Percentiles rank a stretch among this genome's conserved stretches.
phyloP scores from a whole-genome alignment of 2,329 filamentous ascomycete species.

The Lizonia empirigonia region DNA sequence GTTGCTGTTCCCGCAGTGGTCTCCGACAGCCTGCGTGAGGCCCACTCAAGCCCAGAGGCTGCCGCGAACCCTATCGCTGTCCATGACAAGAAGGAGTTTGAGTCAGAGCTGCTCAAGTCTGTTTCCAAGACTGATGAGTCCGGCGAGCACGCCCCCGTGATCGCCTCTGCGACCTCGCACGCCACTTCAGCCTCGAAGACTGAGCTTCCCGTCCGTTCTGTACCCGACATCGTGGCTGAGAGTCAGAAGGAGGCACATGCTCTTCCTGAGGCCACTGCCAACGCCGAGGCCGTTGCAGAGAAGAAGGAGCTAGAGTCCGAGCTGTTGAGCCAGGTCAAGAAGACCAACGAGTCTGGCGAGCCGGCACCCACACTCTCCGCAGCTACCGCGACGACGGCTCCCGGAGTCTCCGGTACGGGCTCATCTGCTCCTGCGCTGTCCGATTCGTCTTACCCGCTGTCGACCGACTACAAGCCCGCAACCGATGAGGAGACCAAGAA shows the following conservation, averaged over 20 bases:
- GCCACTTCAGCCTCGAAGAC: conserved; percentile 19
- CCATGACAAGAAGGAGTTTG: conserved; percentile 71
- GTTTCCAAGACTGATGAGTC: conserved; percentile 50
- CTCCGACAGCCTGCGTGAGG: conserved; percentile 71
- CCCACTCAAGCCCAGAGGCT: conserved; percentile 67
- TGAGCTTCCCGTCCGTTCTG: conserved; percentile 42
- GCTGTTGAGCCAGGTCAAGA: conserved; percentile 66
- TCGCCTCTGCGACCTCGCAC: conserved; percentile 21
- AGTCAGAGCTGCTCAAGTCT: conserved; percentile 66
- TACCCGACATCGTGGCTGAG: conserved; percentile 69
- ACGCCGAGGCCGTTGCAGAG: conserved; percentile 68
- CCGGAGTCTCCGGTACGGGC: conserved; percentile 13
- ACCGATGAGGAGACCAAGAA: conserved; percentile 9
- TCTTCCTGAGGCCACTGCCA: conserved; percentile 69
- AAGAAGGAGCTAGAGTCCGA: conserved; percentile 75
- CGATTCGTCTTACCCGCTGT: conserved; percentile 6
- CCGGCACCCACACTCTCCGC: conserved; percentile 51
- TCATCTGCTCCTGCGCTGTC: conserved; percentile 9
- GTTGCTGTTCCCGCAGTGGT: conserved; percentile 61
- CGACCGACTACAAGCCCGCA: conserved; percentile 12
- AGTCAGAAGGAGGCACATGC: conserved; percentile 70
- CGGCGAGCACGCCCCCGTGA: conserved; percentile 39
- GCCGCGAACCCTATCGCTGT: conserved; percentile 69
- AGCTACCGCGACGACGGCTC: conserved; percentile 46
- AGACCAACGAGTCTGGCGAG: conserved; percentile 50